phyloP scores from a whole-genome alignment of 2,329 filamentous ascomycete genomes.

The Arthroderma sp. region DNA sequence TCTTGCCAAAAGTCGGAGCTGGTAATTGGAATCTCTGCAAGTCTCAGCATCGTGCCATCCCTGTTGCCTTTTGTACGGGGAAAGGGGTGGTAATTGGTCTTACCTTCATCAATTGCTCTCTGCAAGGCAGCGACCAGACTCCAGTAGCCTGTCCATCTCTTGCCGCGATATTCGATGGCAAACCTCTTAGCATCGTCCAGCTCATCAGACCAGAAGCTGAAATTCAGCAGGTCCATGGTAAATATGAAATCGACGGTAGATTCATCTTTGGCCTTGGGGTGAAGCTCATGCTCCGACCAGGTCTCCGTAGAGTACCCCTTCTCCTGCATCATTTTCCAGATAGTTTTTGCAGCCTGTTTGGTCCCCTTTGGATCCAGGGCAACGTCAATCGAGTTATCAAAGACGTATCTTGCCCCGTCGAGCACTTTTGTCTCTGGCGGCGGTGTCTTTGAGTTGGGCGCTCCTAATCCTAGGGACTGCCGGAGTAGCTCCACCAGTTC shows the following conservation, averaged over 20 bases:
- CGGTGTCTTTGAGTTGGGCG: constrained; percentile 38
- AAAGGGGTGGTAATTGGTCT: too few relatives aligned
- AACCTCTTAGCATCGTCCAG: constrained; percentile 57
- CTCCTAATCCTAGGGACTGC: constrained; percentile 58
- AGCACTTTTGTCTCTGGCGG: constrained; percentile 67
- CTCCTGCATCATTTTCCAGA: constrained; percentile 71
- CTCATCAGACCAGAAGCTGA: constrained; percentile 84
- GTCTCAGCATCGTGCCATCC: constrained; percentile 12
- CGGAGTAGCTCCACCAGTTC: constrained; percentile 79
- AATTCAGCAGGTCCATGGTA: constrained; percentile 92
- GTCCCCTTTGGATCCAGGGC: constrained; percentile 72
- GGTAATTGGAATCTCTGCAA: constrained; percentile 70
- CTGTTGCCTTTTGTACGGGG: not conserved
- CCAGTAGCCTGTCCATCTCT: constrained; percentile 88
- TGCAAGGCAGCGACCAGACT: constrained; percentile 80
- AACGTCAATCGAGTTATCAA: constrained; percentile 86
- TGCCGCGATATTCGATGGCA: constrained; percentile 67
- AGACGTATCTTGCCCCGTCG: constrained; percentile 70
- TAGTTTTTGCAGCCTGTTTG: constrained; percentile 66
- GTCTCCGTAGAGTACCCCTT: constrained; percentile 71
- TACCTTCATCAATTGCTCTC: constrained; percentile 77
- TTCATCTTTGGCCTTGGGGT: constrained; percentile 72
- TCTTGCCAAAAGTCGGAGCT: constrained; percentile 76
- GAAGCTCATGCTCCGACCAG: constrained; percentile 81
- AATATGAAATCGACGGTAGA: constrained; percentile 84